These are phyloP conservation scores for Cyclostephanos tholiformis DNA, from an alignment of 108 stramenopile genomes.

Conservation along the genomic window DNA sequence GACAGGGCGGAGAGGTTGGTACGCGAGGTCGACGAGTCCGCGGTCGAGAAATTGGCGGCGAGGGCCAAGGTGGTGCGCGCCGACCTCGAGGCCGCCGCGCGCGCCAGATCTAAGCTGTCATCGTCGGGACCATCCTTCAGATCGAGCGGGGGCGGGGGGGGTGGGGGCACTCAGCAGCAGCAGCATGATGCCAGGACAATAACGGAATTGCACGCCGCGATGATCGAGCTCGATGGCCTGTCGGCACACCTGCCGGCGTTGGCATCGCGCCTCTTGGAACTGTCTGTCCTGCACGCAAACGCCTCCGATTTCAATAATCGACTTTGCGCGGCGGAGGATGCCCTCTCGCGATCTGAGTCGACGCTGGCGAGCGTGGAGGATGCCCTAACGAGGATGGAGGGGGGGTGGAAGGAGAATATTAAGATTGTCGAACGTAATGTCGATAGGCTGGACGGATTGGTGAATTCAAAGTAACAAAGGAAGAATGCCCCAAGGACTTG, in stretches of 20 bases:
- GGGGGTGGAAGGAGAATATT: conserved; percentile 62
- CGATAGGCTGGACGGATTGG: conserved; percentile 63
- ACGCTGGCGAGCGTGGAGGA: conserved; percentile 54
- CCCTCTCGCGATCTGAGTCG: conserved; percentile 45
- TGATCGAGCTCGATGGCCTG: conserved; percentile 74
- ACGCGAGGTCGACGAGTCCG: conserved; percentile 37
- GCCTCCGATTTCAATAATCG: conserved; percentile 61
- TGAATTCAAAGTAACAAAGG: not conserved
- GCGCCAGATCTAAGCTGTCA: conserved; percentile 26
- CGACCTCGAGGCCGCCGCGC: conserved; percentile 48
- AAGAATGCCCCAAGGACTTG: too few species aligned
- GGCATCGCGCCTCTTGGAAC: conserved; percentile 63
- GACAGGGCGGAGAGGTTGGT: conserved; percentile 36
- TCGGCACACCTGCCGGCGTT: conserved; percentile 64
- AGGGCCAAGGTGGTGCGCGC: conserved; percentile 45
- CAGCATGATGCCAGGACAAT: conserved; percentile 73
- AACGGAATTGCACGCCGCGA: conserved; percentile 66
- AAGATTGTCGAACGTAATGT: conserved; percentile 67
- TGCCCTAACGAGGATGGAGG: conserved; percentile 57
- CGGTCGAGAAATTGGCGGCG: conserved; percentile 44
- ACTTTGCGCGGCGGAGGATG: conserved; percentile 54
- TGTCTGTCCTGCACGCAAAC: conserved; percentile 64
- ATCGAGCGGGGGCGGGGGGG: conserved; percentile 26
- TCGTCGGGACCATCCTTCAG: not conserved
- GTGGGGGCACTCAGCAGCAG: too few species aligned